Evolutionary conservation across 768 basidiomycete species (phyloP), one percentile per base, ranked within the genome.

Genomic region (Lactarius psammicola): DNA sequence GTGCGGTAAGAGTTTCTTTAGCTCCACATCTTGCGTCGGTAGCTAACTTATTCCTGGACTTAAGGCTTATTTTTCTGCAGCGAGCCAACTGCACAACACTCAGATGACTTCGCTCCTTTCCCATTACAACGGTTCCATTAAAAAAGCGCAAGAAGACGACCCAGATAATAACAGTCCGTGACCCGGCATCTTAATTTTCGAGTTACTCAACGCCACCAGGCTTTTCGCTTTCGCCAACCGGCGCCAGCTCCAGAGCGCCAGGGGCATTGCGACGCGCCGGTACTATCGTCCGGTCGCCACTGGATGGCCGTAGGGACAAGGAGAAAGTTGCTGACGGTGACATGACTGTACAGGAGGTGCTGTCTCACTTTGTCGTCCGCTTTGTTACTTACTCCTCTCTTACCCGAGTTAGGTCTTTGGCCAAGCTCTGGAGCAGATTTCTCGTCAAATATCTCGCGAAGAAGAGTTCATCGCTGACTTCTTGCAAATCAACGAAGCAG

Each of bases 401-500:
- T 28, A 42, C 23, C 60, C 61, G 33, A 33, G 31, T 46, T 72
- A 97, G 93, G 90, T 87, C 1, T 88, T 95, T 67, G 81, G 81
- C 10, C 80, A 85, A 62, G 82, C 91, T 23, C 77, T 98, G 11
- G 87, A 90, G 59, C 89, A 93, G 73, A 81, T 97, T 23, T 81
- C 85, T 0, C 84, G 85, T 4, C 81, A 87, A 63, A 82, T 97
- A n/a, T 87, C 89, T 66, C 84, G 83, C 13, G 95, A 98, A 77
- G 87, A 90, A 71, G 87, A 88, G 36, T 98, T 97, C 76, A 87
- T 97, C 67, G 84, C 88, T 10, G 91, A 95, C 71, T 98, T 98
- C 76, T 79, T 98, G 56, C 94, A 95, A 73, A 90, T 97, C 74
- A 93, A 94, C 68, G 90, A 95, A 67, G 84, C 87, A 26, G 87